Conservation (phyloP, 768 basidiomycete species). For the Erythrobasidium yunnanense region DNA sequence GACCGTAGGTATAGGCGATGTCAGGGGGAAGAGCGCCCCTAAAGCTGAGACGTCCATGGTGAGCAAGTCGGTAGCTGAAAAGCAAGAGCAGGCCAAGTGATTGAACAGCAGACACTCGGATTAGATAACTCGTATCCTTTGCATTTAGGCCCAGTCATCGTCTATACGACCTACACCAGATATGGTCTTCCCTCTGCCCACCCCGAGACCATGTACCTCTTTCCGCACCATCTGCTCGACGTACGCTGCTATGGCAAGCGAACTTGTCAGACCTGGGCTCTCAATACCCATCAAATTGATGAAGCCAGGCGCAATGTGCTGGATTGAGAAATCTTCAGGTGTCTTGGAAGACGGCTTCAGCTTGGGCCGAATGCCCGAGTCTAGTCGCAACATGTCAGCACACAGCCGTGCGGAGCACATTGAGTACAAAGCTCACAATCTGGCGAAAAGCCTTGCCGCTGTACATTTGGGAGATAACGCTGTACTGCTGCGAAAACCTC, state of each 20-base stretch:
- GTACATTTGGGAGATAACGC: slow-evolving; percentile 59
- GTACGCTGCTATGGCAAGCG: slow-evolving; percentile 73
- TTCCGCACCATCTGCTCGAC: slow-evolving; percentile 45
- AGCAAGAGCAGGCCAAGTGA: not conserved
- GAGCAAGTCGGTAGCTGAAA: not conserved
- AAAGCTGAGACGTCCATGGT: slow-evolving; percentile 37
- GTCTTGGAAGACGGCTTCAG: slow-evolving; percentile 58
- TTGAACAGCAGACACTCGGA: not conserved
- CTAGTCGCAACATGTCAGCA: not conserved
- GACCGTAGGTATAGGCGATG: slow-evolving; percentile 72
- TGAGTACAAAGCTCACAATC: slow-evolving; percentile 51
- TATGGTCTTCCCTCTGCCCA: slow-evolving; percentile 13
- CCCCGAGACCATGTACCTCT: slow-evolving; percentile 28
- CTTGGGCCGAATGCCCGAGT: slow-evolving; percentile 57
- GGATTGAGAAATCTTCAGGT: slow-evolving; percentile 53
- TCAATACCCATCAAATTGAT: slow-evolving; percentile 82
- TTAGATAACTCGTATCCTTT: no score
- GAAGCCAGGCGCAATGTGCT: slow-evolving; percentile 45
- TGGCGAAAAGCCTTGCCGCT: slow-evolving; percentile 54
- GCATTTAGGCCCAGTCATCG: not conserved
- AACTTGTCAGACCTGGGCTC: slow-evolving; percentile 78
- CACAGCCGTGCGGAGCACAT: not conserved
- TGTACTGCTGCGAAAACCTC: slow-evolving; percentile 65
- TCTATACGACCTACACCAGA: slow-evolving; percentile 14
- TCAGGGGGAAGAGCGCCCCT: slow-evolving; percentile 62